Percentiles rank a stretch among this genome's conserved stretches.
phyloP scores from a whole-genome alignment of 768 basidiomycete genomes.

The Baorangia bicolor region DNA sequence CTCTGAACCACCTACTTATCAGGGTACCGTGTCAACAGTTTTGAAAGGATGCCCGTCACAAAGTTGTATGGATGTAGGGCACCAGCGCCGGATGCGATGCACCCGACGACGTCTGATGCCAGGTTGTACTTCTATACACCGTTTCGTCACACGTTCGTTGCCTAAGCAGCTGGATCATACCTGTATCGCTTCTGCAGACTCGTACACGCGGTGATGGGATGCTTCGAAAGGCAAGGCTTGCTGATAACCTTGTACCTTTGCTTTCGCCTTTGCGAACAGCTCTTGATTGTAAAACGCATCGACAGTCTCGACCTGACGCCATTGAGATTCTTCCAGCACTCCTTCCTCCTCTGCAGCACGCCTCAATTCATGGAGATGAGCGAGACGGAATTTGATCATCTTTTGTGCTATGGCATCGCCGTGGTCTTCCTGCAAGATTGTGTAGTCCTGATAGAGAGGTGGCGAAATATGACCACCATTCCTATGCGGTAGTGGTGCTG shows the following conservation, averaged over 20 bases:
- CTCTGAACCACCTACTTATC: slow-evolving; percentile 39
- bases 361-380: slow-evolving; percentile 52
- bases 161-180: slow-evolving; percentile 13
- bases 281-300: slow-evolving; percentile 52
- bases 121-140: slow-evolving; percentile 46
- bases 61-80: slow-evolving; percentile 70
- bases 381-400: slow-evolving; percentile 60
- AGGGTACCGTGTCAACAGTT: slow-evolving; percentile 47
- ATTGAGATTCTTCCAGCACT: slow-evolving; percentile 52
- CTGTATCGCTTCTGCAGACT: slow-evolving; percentile 33
- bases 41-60: slow-evolving; percentile 59
- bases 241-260: slow-evolving; percentile 43
- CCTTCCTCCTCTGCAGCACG: slow-evolving; percentile 53
- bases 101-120: slow-evolving; percentile 44
- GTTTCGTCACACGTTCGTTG: neutral
- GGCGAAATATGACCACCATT: slow-evolving; percentile 74
- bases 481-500: slow-evolving; percentile 31
- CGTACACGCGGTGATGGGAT: slow-evolving; percentile 30
- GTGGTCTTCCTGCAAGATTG: slow-evolving; percentile 41
- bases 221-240: slow-evolving; percentile 52
- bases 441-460: slow-evolving; percentile 58
- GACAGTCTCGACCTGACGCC: slow-evolving; percentile 54
- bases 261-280: slow-evolving; percentile 43
- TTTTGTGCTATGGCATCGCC: slow-evolving; percentile 48
- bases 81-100: slow-evolving; percentile 54